Percentiles rank a stretch among this genome's conserved stretches.
phyloP scores from a whole-genome alignment of 345 rosid genomes.

The Linum lewisii region DNA sequence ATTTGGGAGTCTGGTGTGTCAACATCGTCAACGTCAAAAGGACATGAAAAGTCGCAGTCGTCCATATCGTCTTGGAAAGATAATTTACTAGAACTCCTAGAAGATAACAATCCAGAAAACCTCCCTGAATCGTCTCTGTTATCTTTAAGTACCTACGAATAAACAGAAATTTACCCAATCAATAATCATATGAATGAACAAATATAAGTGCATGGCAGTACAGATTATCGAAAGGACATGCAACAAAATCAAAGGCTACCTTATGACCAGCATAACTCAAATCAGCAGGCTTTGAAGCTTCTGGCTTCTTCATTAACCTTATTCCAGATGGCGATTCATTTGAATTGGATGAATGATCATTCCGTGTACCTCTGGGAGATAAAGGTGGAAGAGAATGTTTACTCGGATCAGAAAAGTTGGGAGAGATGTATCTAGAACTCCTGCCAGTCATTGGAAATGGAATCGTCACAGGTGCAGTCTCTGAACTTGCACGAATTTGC shows the following conservation, averaged over 20 bases:
- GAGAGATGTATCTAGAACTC: slow-evolving; percentile 46
- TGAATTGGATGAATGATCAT: slow-evolving; percentile 64
- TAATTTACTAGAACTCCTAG: slow-evolving; percentile 76
- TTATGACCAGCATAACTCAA: slow-evolving; percentile 55
- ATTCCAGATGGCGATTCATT: slow-evolving; percentile 73
- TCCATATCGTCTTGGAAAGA: slow-evolving; percentile 76
- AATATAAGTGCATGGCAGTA: slow-evolving; percentile 1
- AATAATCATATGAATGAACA: too few species aligned
- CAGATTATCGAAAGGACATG: background rate
- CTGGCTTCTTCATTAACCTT: slow-evolving; percentile 44
- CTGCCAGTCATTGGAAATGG: slow-evolving; percentile 43
- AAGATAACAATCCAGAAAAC: slow-evolving; percentile 74
- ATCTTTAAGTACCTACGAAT: slow-evolving; percentile 46
- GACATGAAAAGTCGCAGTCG: slow-evolving; percentile 77
- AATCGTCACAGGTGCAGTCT: slow-evolving; percentile 75
- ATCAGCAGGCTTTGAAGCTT: slow-evolving; percentile 50
- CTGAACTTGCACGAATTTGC: slow-evolving; percentile 36
- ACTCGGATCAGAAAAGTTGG: slow-evolving; percentile 74
- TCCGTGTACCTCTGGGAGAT: slow-evolving; percentile 65
- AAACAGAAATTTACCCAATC: slow-evolving; percentile 3
- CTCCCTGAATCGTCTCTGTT: slow-evolving; percentile 74
- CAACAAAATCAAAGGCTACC: slow-evolving; percentile 27
- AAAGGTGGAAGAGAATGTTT: slow-evolving; percentile 73
- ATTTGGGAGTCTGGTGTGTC: slow-evolving; percentile 45
- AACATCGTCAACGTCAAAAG: slow-evolving; percentile 81